Evolutionary conservation across 257 asterid species (phyloP), one percentile per base, ranked within the genome.

Genomic region (Hygrophila difformis): DNA sequence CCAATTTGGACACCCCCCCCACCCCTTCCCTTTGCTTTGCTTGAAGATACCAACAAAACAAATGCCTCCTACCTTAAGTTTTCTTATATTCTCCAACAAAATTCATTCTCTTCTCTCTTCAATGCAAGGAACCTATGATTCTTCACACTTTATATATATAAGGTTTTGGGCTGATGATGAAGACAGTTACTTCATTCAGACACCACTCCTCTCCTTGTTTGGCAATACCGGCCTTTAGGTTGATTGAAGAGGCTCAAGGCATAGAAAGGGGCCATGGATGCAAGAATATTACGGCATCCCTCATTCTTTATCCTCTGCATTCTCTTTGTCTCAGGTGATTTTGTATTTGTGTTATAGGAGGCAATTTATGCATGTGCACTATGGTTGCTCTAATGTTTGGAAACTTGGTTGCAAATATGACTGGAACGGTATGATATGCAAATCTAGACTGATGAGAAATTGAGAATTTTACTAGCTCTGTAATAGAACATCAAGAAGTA

Each of bases 121-220:
- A 41, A 57, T 74, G 71, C 94, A 85, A 84, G 96, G 77, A 89
- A 89, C 73, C 87, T 77, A 59, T 46, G 93, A 82, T 84, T 82
- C 97, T 75, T 59, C 53, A 43, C 56, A 45, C 55, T 44, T 67
- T 60, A 63, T 72, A 65, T 69, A 65, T 77, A 81, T 73, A 79
- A 33, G 10, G 31, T 12, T 33, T 9, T 5, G 10, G 37, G 37
- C 37, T 5, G 37, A 10, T 9, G 12, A 33, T 33, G 37, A 2
- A 10, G 37, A 33, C 3, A 5, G 12, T 33, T 33, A 4, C 37
- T 33, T 59, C 75, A 51, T 68, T 39, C 60, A 56, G 46, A 66
- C 55, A 59, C 54, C 44, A 60, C 37, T 51, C 53, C 36, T 18
- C 3, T 8, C 49, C 59, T 38, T 44, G 56, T 18, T 57, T 23